Conservation (phyloP, 352 stramenopile genomes). For the Saprolegnia parasitica region DNA sequence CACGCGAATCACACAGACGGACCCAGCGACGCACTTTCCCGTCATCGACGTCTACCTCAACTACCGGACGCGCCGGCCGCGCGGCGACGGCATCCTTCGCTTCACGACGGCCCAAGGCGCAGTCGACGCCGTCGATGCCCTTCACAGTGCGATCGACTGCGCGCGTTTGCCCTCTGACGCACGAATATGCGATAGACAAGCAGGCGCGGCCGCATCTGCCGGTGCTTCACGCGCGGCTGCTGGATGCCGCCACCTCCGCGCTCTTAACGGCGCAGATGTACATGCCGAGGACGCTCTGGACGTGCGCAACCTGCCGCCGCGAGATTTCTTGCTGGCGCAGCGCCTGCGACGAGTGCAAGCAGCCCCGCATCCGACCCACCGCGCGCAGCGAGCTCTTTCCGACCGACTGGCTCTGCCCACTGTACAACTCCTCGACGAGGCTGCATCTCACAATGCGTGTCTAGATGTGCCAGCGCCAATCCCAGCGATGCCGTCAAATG, state of each 20-base stretch:
- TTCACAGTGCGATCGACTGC: neutral
- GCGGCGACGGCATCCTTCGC: slow-evolving; percentile 9
- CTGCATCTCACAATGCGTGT: neutral
- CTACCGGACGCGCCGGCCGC: slow-evolving; percentile 11
- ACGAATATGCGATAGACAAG: neutral
- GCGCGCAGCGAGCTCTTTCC: neutral
- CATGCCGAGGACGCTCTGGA: neutral
- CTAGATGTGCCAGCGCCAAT: slow-evolving; percentile 6
- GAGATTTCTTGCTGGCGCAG: slow-evolving; percentile 8
- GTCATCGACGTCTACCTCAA: slow-evolving; percentile 25
- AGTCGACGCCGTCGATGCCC: neutral
- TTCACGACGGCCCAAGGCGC: slow-evolving; percentile 3
- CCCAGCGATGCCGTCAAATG: neutral
- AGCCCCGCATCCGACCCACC: neutral
- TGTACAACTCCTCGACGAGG: neutral
- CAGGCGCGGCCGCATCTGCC: neutral
- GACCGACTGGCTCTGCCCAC: slow-evolving; percentile 19
- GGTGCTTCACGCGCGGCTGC: neutral
- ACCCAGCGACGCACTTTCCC: slow-evolving; percentile 6
- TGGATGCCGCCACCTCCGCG: slow-evolving; percentile 7
- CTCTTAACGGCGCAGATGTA: slow-evolving; percentile 7
- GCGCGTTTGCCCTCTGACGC: neutral
- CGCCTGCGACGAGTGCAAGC: slow-evolving; percentile 3
- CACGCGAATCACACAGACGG: neutral
- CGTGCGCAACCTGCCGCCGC: neutral